Base-by-base conservation (phyloP, 352 stramenopile genomes). In the Phytophthora syringae region DNA sequence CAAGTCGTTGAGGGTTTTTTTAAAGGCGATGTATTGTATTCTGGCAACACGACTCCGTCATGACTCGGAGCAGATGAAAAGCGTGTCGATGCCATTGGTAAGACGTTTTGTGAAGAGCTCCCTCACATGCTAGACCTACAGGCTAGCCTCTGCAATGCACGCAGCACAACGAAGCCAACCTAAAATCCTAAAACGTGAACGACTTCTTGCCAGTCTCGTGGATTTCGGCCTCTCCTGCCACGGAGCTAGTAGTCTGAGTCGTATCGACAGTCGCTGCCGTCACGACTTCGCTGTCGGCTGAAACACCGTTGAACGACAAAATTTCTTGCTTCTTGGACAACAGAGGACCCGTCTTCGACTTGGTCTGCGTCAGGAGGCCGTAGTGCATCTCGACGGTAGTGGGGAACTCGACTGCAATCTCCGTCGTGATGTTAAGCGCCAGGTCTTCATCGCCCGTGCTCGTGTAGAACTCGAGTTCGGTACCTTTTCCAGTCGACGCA, bases 301-400 rank as follows among this genome's bases (percentile, higher is more conserved):
- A 76, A 7, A 88, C 60, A 16, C 79, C 77, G 61, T 76, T 88
- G 65, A 84, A 88, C 32, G 70, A 71, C 28, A 88, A 60, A 7
- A 85, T 57, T 47, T 88, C 79, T 53, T 84, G 74, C 13, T 55
- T 63, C 2, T 65, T 54, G 2, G 67, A 71, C 77, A 88, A 81
- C 58, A 69, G 52, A 10, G 76, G 74, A 5, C 59, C 65, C 16
- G 60, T 72, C 39, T 68, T 70, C 44, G 75, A 66, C 59, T 76
- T 79, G 40, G 76, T 82, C 52, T 83, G 66, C 37, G 74, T 86
- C 61, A 86, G 64, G 49, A 86, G 60, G 24, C 74, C 77, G 39
- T 68, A 82, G 69, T 86, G 77, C 53, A 83, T 70, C 54, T 83
- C 74, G 34, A 72, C 58, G 47, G 51, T 72, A 30, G 39, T 60